A percentile compares a stretch with the other conserved stretches of the same genome.
These are phyloP conservation scores for Pholiota conissans DNA, from an alignment of 768 basidiomycete species.

Conservation along the genomic window DNA sequence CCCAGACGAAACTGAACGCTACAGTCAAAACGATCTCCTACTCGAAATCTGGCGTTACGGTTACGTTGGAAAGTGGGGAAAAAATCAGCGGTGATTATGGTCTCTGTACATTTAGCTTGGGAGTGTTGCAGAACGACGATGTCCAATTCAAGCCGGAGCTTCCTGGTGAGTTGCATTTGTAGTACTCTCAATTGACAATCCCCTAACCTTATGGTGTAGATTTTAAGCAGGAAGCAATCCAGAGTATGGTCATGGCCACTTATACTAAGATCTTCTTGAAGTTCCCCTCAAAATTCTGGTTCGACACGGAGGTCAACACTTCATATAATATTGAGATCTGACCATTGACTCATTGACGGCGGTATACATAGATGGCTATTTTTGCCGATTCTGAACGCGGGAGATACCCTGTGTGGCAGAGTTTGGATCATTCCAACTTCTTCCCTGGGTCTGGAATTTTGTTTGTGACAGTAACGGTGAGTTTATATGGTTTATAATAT, in stretches of 20 bases:
- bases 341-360: background rate
- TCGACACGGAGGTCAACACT: constrained; percentile 34
- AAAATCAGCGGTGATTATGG: constrained; percentile 54
- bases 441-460: constrained; percentile 61
- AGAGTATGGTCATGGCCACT: constrained; percentile 61
- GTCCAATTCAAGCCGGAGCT: constrained; percentile 54
- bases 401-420: constrained; percentile 69
- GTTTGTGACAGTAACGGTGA: constrained; percentile 49
- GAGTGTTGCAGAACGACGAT: constrained; percentile 66
- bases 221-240: constrained; percentile 67
- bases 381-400: constrained; percentile 61
- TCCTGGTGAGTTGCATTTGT: constrained; percentile 33
- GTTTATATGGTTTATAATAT: constrained; percentile 9
- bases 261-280: constrained; percentile 72
- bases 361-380: constrained; percentile 43
- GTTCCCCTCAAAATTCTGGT: constrained; percentile 62
- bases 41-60: constrained; percentile 41
- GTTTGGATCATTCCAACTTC: constrained; percentile 56
- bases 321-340: background rate
- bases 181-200: background rate
- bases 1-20: constrained; percentile 50
- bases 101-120: constrained; percentile 67
- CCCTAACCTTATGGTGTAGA: constrained; percentile 6
- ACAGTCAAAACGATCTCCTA: constrained; percentile 50
- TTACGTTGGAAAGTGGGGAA: constrained; percentile 45